Conservation (phyloP, 768 basidiomycete genomes). For the Gyrodon lividus region DNA sequence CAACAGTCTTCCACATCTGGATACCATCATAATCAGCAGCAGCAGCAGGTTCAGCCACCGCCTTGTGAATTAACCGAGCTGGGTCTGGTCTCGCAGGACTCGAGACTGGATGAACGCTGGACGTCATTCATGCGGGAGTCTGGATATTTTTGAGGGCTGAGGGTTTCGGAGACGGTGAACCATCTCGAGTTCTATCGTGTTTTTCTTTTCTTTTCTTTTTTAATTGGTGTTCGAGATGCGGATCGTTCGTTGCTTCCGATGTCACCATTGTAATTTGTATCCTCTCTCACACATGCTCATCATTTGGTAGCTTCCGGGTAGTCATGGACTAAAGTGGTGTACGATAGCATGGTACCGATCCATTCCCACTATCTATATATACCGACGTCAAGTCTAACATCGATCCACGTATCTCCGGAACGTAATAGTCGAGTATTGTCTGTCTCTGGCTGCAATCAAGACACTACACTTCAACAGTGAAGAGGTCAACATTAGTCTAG, state of each 20-base stretch:
- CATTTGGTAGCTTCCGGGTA: too few relatives aligned
- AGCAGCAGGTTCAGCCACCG: conserved; percentile 23
- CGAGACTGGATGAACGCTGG: conserved; percentile 57
- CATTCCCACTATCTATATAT: too few relatives aligned
- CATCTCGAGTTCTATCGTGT: not conserved
- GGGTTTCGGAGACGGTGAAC: conserved; percentile 26
- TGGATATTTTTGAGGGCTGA: conserved; percentile 41
- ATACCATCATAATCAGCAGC: conserved; percentile 2
- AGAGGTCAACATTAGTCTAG: too few relatives aligned
- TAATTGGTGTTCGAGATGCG: too few relatives aligned
- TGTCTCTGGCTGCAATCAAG: not conserved
- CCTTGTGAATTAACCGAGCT: conserved; percentile 54
- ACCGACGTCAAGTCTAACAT: too few relatives aligned
- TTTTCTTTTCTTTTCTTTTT: not conserved
- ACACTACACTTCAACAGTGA: too few relatives aligned
- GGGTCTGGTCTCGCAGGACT: conserved; percentile 57
- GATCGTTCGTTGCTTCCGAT: too few relatives aligned
- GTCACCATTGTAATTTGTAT: too few relatives aligned
- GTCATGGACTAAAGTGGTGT: too few relatives aligned
- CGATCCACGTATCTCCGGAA: too few relatives aligned
- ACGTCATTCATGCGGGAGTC: conserved; percentile 61
- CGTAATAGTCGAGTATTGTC: not conserved
- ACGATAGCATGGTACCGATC: too few relatives aligned
- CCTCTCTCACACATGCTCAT: too few relatives aligned
- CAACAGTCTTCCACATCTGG: conserved; percentile 8